These are phyloP conservation scores for Fusarium compactum DNA, from an alignment of 2,329 filamentous ascomycete genomes.

Conservation along the genomic window DNA sequence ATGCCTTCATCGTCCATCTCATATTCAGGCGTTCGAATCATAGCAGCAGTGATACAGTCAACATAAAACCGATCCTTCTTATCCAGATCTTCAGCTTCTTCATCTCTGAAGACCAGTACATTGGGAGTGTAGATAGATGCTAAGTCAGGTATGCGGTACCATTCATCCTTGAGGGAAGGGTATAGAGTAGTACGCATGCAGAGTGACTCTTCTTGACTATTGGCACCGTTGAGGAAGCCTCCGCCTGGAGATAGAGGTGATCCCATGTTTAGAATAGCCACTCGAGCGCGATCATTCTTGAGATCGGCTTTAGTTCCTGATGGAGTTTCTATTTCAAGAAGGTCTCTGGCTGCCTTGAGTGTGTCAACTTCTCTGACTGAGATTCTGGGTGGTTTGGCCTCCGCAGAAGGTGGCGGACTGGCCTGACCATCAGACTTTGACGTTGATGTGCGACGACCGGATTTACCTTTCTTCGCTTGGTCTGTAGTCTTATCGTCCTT, in stretches of 20 bases:
- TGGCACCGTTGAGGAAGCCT: conserved; percentile 70
- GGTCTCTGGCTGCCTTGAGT: conserved; percentile 60
- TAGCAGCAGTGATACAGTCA: conserved; percentile 69
- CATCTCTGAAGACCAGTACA: conserved; percentile 67
- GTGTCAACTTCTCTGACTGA: conserved; percentile 64
- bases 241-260: conserved; percentile 71
- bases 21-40: conserved; percentile 68
- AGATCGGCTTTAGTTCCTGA: conserved; percentile 7
- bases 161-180: conserved; percentile 67
- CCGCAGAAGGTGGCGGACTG: not conserved
- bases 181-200: conserved; percentile 71
- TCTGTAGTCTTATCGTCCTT: conserved; percentile 5
- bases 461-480: conserved; percentile 26
- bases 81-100: conserved; percentile 50
- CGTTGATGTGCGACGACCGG: conserved; percentile 32
- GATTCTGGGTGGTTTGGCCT: conserved; percentile 51
- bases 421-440: not conserved
- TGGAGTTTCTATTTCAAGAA: conserved; percentile 13
- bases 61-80: conserved; percentile 68
- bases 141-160: conserved; percentile 70
- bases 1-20: conserved; percentile 52
- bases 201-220: conserved; percentile 71
- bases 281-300: conserved; percentile 46
- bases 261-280: conserved; percentile 73
- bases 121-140: conserved; percentile 69